Conservation (phyloP, 495 filamentous ascomycete genomes). For the Talaromyces stipitatus region DNA sequence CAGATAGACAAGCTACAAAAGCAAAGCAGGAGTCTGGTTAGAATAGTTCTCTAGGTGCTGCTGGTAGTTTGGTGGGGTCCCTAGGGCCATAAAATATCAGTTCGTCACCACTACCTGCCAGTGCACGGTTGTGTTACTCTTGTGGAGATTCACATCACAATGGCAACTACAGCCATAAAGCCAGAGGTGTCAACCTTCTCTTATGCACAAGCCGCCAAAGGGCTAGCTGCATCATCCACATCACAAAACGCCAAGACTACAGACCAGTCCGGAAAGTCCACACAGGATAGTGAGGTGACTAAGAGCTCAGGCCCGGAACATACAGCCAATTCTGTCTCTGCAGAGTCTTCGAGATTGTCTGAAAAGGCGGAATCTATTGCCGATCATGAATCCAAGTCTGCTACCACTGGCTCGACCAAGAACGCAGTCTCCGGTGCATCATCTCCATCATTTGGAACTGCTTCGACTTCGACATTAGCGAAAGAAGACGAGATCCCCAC, state of each 20-base stretch:
- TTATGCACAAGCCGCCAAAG: conserved; percentile 92
- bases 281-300: conserved; percentile 9
- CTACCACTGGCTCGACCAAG: conserved; percentile 21
- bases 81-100: neutral
- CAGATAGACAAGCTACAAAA: neutral
- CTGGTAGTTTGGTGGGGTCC: conserved; percentile 6
- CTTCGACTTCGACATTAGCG: conserved; percentile 53
- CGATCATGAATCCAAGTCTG: conserved; percentile 26
- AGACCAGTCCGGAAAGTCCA: conserved; percentile 19
- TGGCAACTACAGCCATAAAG: conserved; percentile 29
- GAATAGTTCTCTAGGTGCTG: neutral
- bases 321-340: conserved; percentile 5
- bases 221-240: conserved; percentile 36
- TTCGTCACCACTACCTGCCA: conserved; percentile 2
- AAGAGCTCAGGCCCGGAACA: conserved; percentile 2
- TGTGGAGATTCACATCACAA: conserved; percentile 12
- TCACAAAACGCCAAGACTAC: conserved; percentile 30
- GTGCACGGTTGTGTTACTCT: conserved; percentile 3
- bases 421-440: conserved; percentile 49
- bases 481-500: conserved; percentile 68
- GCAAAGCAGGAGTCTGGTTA: neutral
- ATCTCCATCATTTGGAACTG: conserved; percentile 59
- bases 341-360: conserved; percentile 20
- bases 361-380: conserved; percentile 18
- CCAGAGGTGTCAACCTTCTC: conserved; percentile 58